Evolutionary conservation across 768 basidiomycete species (phyloP), one percentile per base, ranked within the genome.

Genomic region (Pseudohyphozyma bogoriensis): DNA sequence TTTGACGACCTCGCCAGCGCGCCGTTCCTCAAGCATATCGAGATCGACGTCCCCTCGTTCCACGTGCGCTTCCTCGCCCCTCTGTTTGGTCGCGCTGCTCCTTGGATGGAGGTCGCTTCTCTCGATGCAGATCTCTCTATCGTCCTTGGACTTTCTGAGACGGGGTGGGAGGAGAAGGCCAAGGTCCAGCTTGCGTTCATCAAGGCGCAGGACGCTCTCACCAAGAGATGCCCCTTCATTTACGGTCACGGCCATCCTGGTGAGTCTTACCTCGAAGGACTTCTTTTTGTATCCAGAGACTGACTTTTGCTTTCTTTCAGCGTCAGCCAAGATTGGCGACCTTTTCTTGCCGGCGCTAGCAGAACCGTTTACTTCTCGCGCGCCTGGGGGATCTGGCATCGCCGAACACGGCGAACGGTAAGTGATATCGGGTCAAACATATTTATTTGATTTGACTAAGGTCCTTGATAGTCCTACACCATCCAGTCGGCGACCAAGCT

Each of bases 1-100:
- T 81, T 76, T 64, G 93, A 91, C 69, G 85, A 92, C 68, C 74
- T 86, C 29, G 84, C 85, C 3, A 83, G 86, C 20, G 77, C 79
- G 32, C 77, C 78, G 39, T 84, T 87, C 70, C 79, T 81, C 46
- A 87, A 80, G 67, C 76, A 62, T 35, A 13, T 59, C 29, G 26
- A 28, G 16, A 20, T 63, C 35, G 60, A 60, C 22, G 24, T 65
- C 26, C 64, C 64, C 8, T 32, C 35, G n/a, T 7, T 64, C 8
- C 22, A 39, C 7, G 12, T 64, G 6, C 44, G 56, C 0, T 47
- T 44, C 4, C 55, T 69, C 4, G 60, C 65, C 10, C 69, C 68
- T 6, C 53, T 57, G 1, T 61, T 49, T 13, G 40, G 47, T 1
- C 51, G 40, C 2, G 49, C 60, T 1, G 61, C 53, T 18, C 45